Conservation (phyloP, 805 yeast species). For the Schwanniomyces vanrijiae region DNA sequence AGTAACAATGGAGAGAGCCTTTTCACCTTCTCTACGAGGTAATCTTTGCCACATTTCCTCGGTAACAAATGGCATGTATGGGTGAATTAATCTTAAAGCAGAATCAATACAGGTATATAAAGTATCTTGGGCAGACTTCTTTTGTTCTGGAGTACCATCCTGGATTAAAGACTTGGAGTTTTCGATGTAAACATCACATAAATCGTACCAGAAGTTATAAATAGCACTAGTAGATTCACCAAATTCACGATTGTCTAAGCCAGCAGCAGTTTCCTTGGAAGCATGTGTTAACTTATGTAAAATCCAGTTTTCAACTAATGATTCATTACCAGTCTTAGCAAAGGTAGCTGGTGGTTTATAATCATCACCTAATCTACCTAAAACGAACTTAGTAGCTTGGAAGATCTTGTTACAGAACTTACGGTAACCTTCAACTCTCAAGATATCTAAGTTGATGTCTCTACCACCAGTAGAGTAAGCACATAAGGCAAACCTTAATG, state of each 20-base stretch:
- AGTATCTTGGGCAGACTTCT: constrained; percentile 90
- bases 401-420: constrained; percentile 99
- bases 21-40: constrained; percentile 79
- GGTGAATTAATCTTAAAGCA: constrained; percentile 89
- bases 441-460: constrained; percentile 92
- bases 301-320: constrained; percentile 96
- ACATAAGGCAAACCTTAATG: constrained; percentile 95
- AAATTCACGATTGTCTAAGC: constrained; percentile 84
- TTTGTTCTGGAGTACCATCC: constrained; percentile 85
- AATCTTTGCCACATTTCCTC: constrained; percentile 99
- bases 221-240: constrained; percentile 82
- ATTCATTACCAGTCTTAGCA: constrained; percentile 71
- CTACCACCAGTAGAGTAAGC: constrained; percentile 99
- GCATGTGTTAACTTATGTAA: constrained; percentile 79
- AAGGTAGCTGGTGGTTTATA: constrained; percentile 74
- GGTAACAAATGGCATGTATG: constrained; percentile 96
- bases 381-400: constrained; percentile 96
- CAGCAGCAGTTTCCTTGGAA: constrained; percentile 59
- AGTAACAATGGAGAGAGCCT: constrained; percentile 67
- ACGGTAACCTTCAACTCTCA: constrained; percentile 98
- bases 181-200: constrained; percentile 98
- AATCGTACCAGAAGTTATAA: constrained; percentile 93
- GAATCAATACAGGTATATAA: constrained; percentile 90
- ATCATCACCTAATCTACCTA: constrained; percentile 88
- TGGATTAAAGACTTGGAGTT: constrained; percentile 90